A percentile compares a stretch with the other conserved stretches of the same genome.
phyloP scores from a whole-genome alignment of 208 protist species.

The Wallacemonas sp. region DNA sequence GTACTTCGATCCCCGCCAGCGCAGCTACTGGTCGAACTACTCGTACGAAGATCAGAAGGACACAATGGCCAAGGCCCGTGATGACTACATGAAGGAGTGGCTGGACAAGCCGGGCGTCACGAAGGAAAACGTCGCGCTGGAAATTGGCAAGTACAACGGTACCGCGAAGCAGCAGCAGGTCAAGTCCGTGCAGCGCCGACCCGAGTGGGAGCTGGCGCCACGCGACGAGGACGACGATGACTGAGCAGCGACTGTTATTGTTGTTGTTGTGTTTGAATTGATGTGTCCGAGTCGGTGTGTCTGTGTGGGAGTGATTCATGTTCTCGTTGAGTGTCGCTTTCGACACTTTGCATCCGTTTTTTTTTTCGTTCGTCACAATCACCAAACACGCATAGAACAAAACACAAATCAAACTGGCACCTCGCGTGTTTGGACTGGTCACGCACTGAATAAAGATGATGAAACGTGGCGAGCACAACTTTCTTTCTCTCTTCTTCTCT shows the following conservation, averaged over 20 bases:
- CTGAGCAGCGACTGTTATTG: neutral
- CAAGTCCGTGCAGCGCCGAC: conserved; percentile 72
- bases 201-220: conserved; percentile 88
- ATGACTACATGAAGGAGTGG: conserved; percentile 86
- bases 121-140: conserved; percentile 83
- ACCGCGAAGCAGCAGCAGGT: conserved; percentile 81
- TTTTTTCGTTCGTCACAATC: too few species aligned
- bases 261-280: conserved; percentile 12
- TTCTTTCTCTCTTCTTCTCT: neutral
- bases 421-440: neutral
- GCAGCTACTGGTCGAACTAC: conserved; percentile 84
- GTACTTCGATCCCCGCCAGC: conserved; percentile 72
- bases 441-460: too few species aligned
- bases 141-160: conserved; percentile 90
- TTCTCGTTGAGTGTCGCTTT: too few species aligned
- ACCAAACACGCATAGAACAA: too few species aligned
- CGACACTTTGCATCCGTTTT: too few species aligned
- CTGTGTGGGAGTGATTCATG: too few species aligned
- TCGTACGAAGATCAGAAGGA: conserved; percentile 86
- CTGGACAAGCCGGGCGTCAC: conserved; percentile 87
- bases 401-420: neutral
- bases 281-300: too few species aligned
- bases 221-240: conserved; percentile 46
- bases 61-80: conserved; percentile 76
- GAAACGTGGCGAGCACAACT: neutral